Conservation (phyloP, 352 stramenopile genomes). For the Phytophthora lateralis region DNA sequence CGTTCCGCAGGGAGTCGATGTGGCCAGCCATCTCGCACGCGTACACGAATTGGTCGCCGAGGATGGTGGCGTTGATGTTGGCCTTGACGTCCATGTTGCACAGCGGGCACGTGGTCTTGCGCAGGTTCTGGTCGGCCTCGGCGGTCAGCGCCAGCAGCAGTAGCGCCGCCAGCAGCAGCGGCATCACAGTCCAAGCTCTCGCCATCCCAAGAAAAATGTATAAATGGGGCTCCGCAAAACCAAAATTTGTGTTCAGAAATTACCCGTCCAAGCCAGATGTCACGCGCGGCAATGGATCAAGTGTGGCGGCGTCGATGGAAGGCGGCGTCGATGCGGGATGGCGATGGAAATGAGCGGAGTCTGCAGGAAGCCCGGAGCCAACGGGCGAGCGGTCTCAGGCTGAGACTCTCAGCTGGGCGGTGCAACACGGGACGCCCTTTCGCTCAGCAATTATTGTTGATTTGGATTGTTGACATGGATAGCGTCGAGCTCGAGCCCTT, state of each 20-base stretch:
- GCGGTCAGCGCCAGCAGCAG: constrained; percentile 25
- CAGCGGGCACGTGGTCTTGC: constrained; percentile 58
- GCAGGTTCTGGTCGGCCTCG: constrained; percentile 56
- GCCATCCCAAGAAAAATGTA: constrained; percentile 23
- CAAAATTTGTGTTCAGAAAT: constrained; percentile 16
- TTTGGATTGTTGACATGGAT: constrained; percentile 11
- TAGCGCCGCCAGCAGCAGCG: constrained; percentile 30
- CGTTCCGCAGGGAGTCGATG: constrained; percentile 79
- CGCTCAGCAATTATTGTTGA: constrained; percentile 15
- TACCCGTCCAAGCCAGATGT: constrained; percentile 15
- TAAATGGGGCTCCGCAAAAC: constrained; percentile 11
- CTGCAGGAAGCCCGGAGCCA: constrained; percentile 8
- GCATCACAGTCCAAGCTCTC: constrained; percentile 23
- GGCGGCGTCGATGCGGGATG: not conserved
- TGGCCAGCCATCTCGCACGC: constrained; percentile 86
- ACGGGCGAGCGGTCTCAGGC: not conserved
- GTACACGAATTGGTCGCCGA: constrained; percentile 78
- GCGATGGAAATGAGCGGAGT: constrained; percentile 16
- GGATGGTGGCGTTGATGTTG: constrained; percentile 67
- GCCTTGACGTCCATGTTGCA: constrained; percentile 65
- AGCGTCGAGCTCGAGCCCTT: not conserved
- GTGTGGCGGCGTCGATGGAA: constrained; percentile 23
- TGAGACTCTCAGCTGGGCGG: constrained; percentile 17
- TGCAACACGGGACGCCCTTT: constrained; percentile 19
- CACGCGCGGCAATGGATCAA: constrained; percentile 12